Evolutionary conservation across 495 filamentous ascomycete genomes (phyloP), one percentile per base, ranked within the genome.

Genomic region (Aspergillus leporis): DNA sequence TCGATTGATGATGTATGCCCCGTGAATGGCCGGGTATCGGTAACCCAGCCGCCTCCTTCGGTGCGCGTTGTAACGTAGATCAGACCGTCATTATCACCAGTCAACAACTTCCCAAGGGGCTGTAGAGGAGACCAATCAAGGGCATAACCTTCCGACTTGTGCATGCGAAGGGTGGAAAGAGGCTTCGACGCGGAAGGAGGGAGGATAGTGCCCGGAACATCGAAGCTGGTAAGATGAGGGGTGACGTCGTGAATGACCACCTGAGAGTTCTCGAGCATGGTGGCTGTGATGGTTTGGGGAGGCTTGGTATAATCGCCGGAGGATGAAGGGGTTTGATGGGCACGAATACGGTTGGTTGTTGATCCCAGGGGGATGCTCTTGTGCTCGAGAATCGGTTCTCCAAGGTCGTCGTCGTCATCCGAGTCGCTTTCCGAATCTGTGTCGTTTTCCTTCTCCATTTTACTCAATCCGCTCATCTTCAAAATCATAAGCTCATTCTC

Each of bases 401-500:
- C 81, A 66, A 83, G 81, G 48, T 95, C 90, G 61, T 91, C 87
- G 64, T 87, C 87, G 59, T 87, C 85, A 50, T 89, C 86, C 45
- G 86, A 87, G 22, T 91, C 87, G 8, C 88, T 85, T n/a, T 91
- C 87, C 22, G 87, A 87, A 51, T 87, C 85, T 0, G 84, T 82
- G 56, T 87, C 83, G 19, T 81, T 82, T n/a, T 79, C 85, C 61
- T 81, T 80, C 60, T 94, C 87, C 88, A 92, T 96, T 66, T 89
- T 88, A 72, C 88, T 89, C 51, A 98, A 77, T 5, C 90, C 88
- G 63, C 91, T 96, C 70, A 98, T 84, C 76, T 97, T 98, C 84
- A 98, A 90, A 28, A 97, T 86, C 83, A 97, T 85, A 62, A 98
- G 68, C 68, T 96, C 86, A 68, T 98, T 98, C 61, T 98, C 94